Conservation (phyloP, 306 rosid species). For the Coriaria nepalensis region DNA sequence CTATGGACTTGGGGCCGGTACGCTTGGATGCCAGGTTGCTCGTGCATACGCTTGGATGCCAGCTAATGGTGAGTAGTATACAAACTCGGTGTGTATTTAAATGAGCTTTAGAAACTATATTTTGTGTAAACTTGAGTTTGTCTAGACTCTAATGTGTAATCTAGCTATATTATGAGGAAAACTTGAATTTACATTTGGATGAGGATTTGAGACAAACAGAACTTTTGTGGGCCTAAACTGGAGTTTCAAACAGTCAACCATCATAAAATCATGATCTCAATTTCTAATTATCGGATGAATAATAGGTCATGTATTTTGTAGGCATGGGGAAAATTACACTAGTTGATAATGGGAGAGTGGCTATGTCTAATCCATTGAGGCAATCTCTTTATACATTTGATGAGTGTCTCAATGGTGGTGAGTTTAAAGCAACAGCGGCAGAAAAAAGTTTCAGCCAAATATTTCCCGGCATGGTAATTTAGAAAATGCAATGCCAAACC, state of each 20-base stretch:
- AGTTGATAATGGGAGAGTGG: slow-evolving; percentile 80
- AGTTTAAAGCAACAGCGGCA: slow-evolving; percentile 74
- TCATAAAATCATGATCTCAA: background rate
- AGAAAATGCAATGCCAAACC: slow-evolving; percentile 2
- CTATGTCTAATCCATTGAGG: slow-evolving; percentile 96
- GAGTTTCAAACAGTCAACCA: too few relatives aligned
- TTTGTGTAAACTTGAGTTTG: too few relatives aligned
- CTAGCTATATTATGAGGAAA: too few relatives aligned
- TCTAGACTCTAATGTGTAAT: too few relatives aligned
- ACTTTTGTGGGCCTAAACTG: too few relatives aligned
- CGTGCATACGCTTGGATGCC: slow-evolving; percentile 97
- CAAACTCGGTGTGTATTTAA: too few relatives aligned
- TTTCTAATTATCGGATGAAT: slow-evolving; percentile 11
- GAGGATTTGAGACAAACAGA: too few relatives aligned
- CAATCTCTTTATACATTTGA: slow-evolving; percentile 93
- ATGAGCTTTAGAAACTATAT: too few relatives aligned
- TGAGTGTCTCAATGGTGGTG: slow-evolving; percentile 88
- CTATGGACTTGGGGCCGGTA: slow-evolving; percentile 96
- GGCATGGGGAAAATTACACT: slow-evolving; percentile 98
- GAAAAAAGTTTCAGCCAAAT: slow-evolving; percentile 67
- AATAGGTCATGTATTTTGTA: slow-evolving; percentile 20
- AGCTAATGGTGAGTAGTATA: slow-evolving; percentile 84
- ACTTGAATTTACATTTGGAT: too few relatives aligned
- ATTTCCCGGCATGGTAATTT: slow-evolving; percentile 84
- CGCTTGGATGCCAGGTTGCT: slow-evolving; percentile 98